Evolutionary conservation across 208 protist genomes (phyloP), one percentile per base, ranked within the genome.

Genomic region (Trypanosoma vivax): DNA sequence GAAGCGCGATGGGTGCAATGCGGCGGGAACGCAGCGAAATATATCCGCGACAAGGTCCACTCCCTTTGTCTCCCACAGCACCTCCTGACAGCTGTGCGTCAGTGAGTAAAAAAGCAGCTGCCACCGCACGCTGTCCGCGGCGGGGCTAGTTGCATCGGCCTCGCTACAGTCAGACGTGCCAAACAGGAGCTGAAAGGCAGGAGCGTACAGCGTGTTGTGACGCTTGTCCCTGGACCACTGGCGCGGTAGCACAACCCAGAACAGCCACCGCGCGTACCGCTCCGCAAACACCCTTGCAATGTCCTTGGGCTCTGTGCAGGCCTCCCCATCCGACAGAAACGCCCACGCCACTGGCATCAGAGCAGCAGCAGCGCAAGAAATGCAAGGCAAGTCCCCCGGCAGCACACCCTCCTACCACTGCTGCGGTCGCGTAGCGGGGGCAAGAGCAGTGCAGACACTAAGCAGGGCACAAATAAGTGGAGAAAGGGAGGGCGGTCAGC

Each of bases 181-280:
- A 42, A 88, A 83, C 13, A 83, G 18, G 28, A 77, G 24, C 19
- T 70, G 68, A 40, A 76, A 73, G 9, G 73, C 55, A 1, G 80
- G 80, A 4, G 75, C 71, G 23, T 71, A 73, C 7, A 70, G 43
- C 29, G 25, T 39, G 49, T 83, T 83, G 13, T 41, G 33, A 2
- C 70, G 39, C 7, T 50, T 58, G 37, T 89, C 68, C 52, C 70
- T 58, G 3, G 48, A 65, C 77, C 81, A 89, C 27, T 61, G 67
- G n/a, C 78, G 76, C 6, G 68, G 74, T 33, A 83, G 69, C 33
- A 70, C 52, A 2, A 65, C 35, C 16, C 70, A 45, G 28, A 76
- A 69, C 10, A 56, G 30, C 74, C 76, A 89, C 18, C 60, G 50
- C 2, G 37, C 40, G 43, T 83, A 89, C 2, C 51, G 31, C 34